Percentiles rank a stretch among this genome's conserved stretches.
Conservation (phyloP, 352 stramenopile species). For the Phytophthora macrochlamydospora region DNA sequence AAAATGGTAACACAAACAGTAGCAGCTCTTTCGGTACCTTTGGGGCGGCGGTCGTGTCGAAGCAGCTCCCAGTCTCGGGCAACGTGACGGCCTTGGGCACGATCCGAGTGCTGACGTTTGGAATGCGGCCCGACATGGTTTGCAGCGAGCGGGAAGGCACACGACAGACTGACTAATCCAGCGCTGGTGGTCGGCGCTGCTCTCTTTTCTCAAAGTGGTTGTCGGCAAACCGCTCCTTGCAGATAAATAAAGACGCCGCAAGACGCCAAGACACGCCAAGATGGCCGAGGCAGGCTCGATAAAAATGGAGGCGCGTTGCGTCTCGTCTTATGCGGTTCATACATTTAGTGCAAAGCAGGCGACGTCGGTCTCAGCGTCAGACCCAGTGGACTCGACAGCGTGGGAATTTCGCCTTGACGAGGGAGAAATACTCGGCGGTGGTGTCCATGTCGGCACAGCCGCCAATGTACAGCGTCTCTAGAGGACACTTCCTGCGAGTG, state of each 20-base stretch:
- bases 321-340: slow-evolving; percentile 13
- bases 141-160: not conserved
- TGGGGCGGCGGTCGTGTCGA: slow-evolving; percentile 87
- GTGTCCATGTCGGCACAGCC: slow-evolving; percentile 72
- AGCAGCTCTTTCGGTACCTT: slow-evolving; percentile 40
- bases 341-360: not conserved
- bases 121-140: slow-evolving; percentile 68
- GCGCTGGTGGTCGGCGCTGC: not conserved
- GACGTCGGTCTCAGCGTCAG: slow-evolving; percentile 29
- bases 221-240: slow-evolving; percentile 19
- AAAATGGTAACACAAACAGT: too few species aligned
- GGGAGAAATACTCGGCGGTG: slow-evolving; percentile 56
- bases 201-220: slow-evolving; percentile 53
- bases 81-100: slow-evolving; percentile 78
- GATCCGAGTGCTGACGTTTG: slow-evolving; percentile 85
- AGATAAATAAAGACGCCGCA: slow-evolving; percentile 33
- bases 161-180: not conserved
- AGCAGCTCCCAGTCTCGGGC: slow-evolving; percentile 94
- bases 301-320: slow-evolving; percentile 6
- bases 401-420: slow-evolving; percentile 70
- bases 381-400: slow-evolving; percentile 74
- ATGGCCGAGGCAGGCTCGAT: not conserved
- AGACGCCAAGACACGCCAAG: not conserved
- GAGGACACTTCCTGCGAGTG: slow-evolving; percentile 32
- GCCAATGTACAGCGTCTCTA: slow-evolving; percentile 70